Evolutionary conservation across 2,329 filamentous ascomycete genomes (phyloP).

Genomic region (Didymella arachidicola): DNA sequence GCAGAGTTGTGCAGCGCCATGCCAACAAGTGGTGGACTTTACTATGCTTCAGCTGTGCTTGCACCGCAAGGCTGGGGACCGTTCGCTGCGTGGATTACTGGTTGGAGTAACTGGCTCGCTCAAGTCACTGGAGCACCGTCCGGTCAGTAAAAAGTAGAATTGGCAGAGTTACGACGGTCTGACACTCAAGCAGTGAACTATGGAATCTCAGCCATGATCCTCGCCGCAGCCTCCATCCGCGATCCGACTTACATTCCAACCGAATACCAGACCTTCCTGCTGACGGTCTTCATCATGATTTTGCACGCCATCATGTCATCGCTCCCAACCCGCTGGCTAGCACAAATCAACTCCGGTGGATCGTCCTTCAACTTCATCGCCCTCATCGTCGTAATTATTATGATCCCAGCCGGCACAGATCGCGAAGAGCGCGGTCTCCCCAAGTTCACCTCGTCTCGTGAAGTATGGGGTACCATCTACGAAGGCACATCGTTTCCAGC

Average conservation of each 20-base stretch:
- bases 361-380: conserved; percentile 75
- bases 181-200: conserved; percentile 63
- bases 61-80: conserved; percentile 72
- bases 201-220: conserved; percentile 72
- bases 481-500: conserved; percentile 72
- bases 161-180: conserved; percentile 1
- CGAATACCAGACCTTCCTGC: conserved; percentile 72
- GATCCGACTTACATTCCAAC: conserved; percentile 71
- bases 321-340: conserved; percentile 75
- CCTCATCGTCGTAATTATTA: conserved; percentile 70
- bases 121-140: conserved; percentile 72
- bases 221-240: conserved; percentile 72
- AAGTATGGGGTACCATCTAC: conserved; percentile 72
- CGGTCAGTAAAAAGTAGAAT: conserved; percentile 28
- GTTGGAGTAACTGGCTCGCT: conserved; percentile 75
- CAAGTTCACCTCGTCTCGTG: conserved; percentile 64
- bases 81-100: conserved; percentile 72
- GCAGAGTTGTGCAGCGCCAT: conserved; percentile 77
- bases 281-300: conserved; percentile 72
- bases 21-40: conserved; percentile 75
- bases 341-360: conserved; percentile 72
- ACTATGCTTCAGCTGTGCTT: conserved; percentile 76
- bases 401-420: conserved; percentile 69
- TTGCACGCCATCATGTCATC: conserved; percentile 72
- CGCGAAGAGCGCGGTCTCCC: conserved; percentile 60